A percentile compares a stretch with the other conserved stretches of the same genome.
Conservation (phyloP, 768 basidiomycete species). For the Boletus rubroflammeus region DNA sequence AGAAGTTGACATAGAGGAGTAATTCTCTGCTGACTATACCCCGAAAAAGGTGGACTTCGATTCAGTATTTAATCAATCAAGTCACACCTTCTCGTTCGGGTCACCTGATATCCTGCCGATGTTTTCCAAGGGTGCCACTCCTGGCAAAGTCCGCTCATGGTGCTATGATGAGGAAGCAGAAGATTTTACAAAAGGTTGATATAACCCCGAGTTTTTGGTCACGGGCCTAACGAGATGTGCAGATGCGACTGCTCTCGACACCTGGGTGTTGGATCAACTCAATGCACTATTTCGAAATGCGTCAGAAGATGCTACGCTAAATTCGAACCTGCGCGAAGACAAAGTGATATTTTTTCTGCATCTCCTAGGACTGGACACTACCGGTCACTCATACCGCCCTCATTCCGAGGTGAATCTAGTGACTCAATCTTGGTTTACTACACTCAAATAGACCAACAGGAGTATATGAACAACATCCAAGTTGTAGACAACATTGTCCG, state of each 20-base stretch:
- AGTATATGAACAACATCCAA: constrained; percentile 83
- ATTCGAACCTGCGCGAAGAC: constrained; percentile 49
- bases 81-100: constrained; percentile 76
- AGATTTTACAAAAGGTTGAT: constrained; percentile 79
- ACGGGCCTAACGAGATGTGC: not conserved
- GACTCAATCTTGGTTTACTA: not conserved
- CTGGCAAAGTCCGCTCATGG: constrained; percentile 71
- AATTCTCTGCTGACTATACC: not conserved
- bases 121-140: constrained; percentile 72
- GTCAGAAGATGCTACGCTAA: constrained; percentile 45
- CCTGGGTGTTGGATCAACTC: constrained; percentile 78
- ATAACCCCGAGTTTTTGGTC: not conserved
- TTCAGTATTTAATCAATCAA: constrained; percentile 83
- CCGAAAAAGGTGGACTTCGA: constrained; percentile 65
- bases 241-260: constrained; percentile 77
- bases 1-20: not conserved
- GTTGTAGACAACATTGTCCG: constrained; percentile 74
- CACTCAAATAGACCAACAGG: constrained; percentile 37
- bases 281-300: constrained; percentile 59
- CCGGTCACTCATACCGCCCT: constrained; percentile 83
- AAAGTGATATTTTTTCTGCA: constrained; percentile 81
- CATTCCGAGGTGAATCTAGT: constrained; percentile 59
- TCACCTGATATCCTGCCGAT: constrained; percentile 88
- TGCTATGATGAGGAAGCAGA: constrained; percentile 73
- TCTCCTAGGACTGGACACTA: constrained; percentile 80